These are phyloP conservation scores for Aureoboletus auriporus DNA, from an alignment of 768 basidiomycete species.

Conservation along the genomic window DNA sequence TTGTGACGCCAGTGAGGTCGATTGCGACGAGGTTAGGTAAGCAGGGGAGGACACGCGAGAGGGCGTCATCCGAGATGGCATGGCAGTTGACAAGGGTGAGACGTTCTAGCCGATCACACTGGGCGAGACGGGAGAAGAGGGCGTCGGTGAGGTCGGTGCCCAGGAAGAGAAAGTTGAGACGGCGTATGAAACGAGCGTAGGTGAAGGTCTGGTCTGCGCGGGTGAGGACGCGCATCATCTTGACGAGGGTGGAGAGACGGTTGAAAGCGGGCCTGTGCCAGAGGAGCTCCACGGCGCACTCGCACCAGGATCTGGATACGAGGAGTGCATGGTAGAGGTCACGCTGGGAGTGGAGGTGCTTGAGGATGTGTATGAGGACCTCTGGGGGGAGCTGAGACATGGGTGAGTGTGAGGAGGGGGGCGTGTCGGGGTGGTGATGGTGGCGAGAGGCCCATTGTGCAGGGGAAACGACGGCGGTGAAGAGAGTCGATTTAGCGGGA, in stretches of 20 bases:
- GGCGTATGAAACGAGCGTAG: slow-evolving; percentile 83
- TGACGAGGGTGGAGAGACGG: slow-evolving; percentile 63
- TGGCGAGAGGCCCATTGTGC: slow-evolving; percentile 54
- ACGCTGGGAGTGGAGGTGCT: slow-evolving; percentile 67
- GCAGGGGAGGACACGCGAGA: slow-evolving; percentile 60
- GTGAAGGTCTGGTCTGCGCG: slow-evolving; percentile 72
- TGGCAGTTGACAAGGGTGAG: slow-evolving; percentile 83
- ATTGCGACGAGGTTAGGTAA: slow-evolving; percentile 81
- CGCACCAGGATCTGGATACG: slow-evolving; percentile 91
- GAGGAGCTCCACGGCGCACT: slow-evolving; percentile 90
- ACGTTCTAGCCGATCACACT: slow-evolving; percentile 81
- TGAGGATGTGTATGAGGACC: slow-evolving; percentile 89
- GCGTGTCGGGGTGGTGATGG: slow-evolving; percentile 31
- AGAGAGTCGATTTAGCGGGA: slow-evolving; percentile 45
- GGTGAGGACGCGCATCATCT: slow-evolving; percentile 71
- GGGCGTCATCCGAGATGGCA: slow-evolving; percentile 57
- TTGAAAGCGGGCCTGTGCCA: slow-evolving; percentile 89
- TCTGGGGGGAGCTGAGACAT: slow-evolving; percentile 81
- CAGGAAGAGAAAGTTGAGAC: slow-evolving; percentile 83
- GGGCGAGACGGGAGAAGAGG: slow-evolving; percentile 63
- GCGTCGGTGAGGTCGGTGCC: slow-evolving; percentile 68
- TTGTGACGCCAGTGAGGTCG: slow-evolving; percentile 72
- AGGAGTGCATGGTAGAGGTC: slow-evolving; percentile 75
- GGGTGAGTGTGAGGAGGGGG: slow-evolving; percentile 41
- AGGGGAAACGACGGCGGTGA: slow-evolving; percentile 48